A percentile compares a stretch with the other conserved stretches of the same genome.
These are phyloP conservation scores for Roridomyces roridus DNA, from an alignment of 768 basidiomycete species.

Conservation along the genomic window DNA sequence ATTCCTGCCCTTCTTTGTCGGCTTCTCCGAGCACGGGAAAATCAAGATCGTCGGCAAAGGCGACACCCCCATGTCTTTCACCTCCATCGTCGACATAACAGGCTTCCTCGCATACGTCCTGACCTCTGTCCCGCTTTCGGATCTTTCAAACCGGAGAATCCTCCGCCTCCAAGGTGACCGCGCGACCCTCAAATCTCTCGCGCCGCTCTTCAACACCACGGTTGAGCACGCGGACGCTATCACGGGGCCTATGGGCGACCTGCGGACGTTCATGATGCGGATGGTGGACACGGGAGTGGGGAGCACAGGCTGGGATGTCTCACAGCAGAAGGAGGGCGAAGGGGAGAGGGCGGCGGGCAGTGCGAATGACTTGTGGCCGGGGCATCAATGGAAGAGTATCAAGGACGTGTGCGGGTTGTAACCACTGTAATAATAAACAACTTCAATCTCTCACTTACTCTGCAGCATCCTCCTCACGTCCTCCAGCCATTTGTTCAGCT, in stretches of 20 bases:
- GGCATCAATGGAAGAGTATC: slow-evolving; percentile 28
- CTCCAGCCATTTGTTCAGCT: slow-evolving; percentile 47
- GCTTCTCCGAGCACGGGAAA: slow-evolving; percentile 33
- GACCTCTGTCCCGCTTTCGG: slow-evolving; percentile 32
- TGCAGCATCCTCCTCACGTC: slow-evolving; percentile 39
- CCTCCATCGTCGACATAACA: slow-evolving; percentile 38
- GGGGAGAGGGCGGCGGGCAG: slow-evolving; percentile 24
- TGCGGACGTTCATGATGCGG: slow-evolving; percentile 1
- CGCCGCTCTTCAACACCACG: slow-evolving; percentile 27
- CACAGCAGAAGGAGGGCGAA: slow-evolving; percentile 4
- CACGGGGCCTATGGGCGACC: slow-evolving; percentile 1
- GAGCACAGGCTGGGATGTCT: slow-evolving; percentile 25
- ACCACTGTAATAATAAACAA: no score
- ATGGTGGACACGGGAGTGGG: slow-evolving; percentile 17
- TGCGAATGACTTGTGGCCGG: slow-evolving; percentile 27
- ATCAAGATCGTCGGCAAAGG: slow-evolving; percentile 38
- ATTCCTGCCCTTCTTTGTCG: slow-evolving; percentile 36
- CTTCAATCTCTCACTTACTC: no score
- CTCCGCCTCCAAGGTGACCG: slow-evolving; percentile 45
- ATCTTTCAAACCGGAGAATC: slow-evolving; percentile 34
- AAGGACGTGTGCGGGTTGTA: slow-evolving; percentile 21
- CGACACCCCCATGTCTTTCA: slow-evolving; percentile 34
- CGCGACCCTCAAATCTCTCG: slow-evolving; percentile 32
- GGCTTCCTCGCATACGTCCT: slow-evolving; percentile 43
- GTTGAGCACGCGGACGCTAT: slow-evolving; percentile 21